These are phyloP conservation scores for Fusarium sp. DNA, from an alignment of 2,329 filamentous ascomycete genomes.

Conservation along the genomic window DNA sequence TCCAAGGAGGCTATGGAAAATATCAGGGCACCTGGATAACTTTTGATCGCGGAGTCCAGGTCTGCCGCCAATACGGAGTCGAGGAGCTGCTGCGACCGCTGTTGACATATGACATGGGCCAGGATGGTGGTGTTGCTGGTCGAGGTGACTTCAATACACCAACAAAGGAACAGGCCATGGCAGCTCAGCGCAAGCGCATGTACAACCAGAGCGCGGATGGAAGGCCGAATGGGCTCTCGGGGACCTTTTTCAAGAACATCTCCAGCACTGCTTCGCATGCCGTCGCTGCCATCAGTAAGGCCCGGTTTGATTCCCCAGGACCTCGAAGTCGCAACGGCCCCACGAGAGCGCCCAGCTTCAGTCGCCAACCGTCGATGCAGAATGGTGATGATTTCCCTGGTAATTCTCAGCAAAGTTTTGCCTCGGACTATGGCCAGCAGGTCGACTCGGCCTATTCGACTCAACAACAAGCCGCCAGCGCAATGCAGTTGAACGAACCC, in stretches of 20 bases:
- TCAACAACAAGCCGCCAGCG: slow-evolving; percentile 60
- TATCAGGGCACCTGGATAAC: slow-evolving; percentile 99
- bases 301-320: slow-evolving; percentile 87
- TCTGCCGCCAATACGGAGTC: slow-evolving; percentile 84
- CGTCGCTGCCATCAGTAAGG: slow-evolving; percentile 96
- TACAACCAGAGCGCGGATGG: slow-evolving; percentile 78
- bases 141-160: slow-evolving; percentile 88
- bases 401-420: slow-evolving; percentile 86
- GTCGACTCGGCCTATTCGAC: slow-evolving; percentile 78
- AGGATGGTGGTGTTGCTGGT: slow-evolving; percentile 77
- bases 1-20: slow-evolving; percentile 97
- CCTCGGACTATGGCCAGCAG: slow-evolving; percentile 79
- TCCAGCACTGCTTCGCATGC: slow-evolving; percentile 92
- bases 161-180: slow-evolving; percentile 99
- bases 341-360: slow-evolving; percentile 74
- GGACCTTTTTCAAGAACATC: slow-evolving; percentile 97
- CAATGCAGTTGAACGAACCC: slow-evolving; percentile 54
- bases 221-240: slow-evolving; percentile 73
- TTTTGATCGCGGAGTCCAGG: slow-evolving; percentile 90
- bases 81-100: slow-evolving; percentile 80
- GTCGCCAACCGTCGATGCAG: slow-evolving; percentile 77
- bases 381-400: slow-evolving; percentile 74
- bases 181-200: slow-evolving; percentile 89
- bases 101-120: slow-evolving; percentile 82
- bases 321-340: slow-evolving; percentile 73